Base-by-base conservation (phyloP, 164 flowering plant species). In the Nelumbo lutea region DNA sequence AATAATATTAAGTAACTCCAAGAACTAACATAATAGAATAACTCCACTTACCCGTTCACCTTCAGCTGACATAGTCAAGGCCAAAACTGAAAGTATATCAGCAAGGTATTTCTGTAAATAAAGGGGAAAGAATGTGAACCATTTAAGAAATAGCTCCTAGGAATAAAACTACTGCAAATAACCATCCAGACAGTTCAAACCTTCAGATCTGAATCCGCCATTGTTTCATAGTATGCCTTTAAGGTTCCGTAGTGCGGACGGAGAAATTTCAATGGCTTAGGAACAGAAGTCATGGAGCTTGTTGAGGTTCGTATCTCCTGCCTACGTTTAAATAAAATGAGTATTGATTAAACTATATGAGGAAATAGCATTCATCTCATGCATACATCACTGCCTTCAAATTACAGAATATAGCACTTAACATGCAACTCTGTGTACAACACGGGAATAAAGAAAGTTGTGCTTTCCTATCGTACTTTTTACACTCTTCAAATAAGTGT, bases 241-340 rank as follows among this genome's bases (percentile, higher is more conserved):
- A 96, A 68, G 65, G 95, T 80, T 51, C 88, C 96, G 82, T 89
- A 96, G 83, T 96, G 98, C 0, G 98, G 99, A 15, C 98, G 93
- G 41, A 96, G 90, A 77, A 93, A 93, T 75, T 96, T 96, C 51
- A 96, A 73, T n/a, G 98, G 99, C 79, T 96, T 96, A 5, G 99
- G 98, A 51, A 96, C 99, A 5, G 99, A 96, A 47, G 99, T 96
- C 99, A 93, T 93, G 10, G 99, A 96, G 76, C 99, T 96, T 53
- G 99, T 96, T 45, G 99, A 79, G 1, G 93, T 87, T 42, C 99
- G 86, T 52, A 96, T 96, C 77, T 96, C 99, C 70, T 89, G 95
- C 86, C 99, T 96, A 57, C 42, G 75, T 27, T 27, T 27, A 27
- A 61, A 9, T 61, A 41, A 58, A 62, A 47, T 46, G 27, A 27